These are phyloP conservation scores for Geotrichum australiense DNA, from an alignment of 1,139 yeast species.

Conservation along the genomic window DNA sequence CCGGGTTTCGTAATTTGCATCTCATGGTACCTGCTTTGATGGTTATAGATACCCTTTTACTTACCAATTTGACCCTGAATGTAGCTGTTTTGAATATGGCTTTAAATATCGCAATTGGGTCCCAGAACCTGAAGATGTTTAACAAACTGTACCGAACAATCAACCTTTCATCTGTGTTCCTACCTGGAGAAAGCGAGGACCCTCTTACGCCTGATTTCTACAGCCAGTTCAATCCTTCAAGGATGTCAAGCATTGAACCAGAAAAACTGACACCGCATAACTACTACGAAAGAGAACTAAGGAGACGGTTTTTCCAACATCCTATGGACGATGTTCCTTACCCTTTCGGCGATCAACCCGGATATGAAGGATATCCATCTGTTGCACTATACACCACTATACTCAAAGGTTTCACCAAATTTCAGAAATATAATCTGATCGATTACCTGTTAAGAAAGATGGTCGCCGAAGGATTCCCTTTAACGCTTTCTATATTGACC, in stretches of 20 bases:
- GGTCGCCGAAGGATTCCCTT: constrained; percentile 18
- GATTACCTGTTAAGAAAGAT: constrained; percentile 24
- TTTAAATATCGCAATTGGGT: constrained; percentile 21
- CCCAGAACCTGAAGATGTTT: constrained; percentile 20
- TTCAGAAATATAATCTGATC: constrained; percentile 22
- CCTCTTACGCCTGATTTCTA: constrained; percentile 14
- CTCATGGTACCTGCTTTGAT: constrained; percentile 26
- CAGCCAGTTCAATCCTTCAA: constrained; percentile 12
- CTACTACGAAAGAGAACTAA: constrained; percentile 12
- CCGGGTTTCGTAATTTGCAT: constrained; percentile 21
- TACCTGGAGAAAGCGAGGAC: constrained; percentile 13
- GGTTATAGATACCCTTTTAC: constrained; percentile 23
- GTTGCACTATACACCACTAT: constrained; percentile 18
- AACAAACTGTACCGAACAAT: constrained; percentile 19
- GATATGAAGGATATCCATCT: constrained; percentile 5
- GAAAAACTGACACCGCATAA: constrained; percentile 12
- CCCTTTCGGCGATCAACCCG: neutral
- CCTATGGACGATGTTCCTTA: constrained; percentile 2
- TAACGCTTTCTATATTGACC: constrained; percentile 22
- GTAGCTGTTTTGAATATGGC: constrained; percentile 21
- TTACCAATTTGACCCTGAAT: constrained; percentile 23
- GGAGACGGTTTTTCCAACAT: constrained; percentile 16
- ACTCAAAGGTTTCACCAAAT: constrained; percentile 23
- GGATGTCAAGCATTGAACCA: constrained; percentile 13
- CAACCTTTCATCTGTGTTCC: constrained; percentile 14